Percentiles rank a stretch among this genome's conserved stretches.
Evolutionary conservation across 176 grass and related monocot species (phyloP).

Genomic region (Lolium perenne): DNA sequence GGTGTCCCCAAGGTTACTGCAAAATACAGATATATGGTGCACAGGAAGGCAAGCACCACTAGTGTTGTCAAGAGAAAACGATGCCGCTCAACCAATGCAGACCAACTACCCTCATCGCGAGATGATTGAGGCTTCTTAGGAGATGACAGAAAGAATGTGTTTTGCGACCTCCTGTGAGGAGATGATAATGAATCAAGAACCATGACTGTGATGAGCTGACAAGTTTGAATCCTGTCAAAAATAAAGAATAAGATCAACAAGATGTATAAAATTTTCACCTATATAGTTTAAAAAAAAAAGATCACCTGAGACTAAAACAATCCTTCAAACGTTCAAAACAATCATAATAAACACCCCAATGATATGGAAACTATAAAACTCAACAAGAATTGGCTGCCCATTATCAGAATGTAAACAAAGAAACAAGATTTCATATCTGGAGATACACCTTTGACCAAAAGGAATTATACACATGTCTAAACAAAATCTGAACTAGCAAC

Average conservation of each 20-base stretch:
- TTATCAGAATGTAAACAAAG: not conserved
- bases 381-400: not conserved
- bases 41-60: conserved; percentile 77
- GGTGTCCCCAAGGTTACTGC: conserved; percentile 70
- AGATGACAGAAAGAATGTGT: conserved; percentile 59
- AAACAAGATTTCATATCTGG: not conserved
- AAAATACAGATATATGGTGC: conserved; percentile 95
- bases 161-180: conserved; percentile 81
- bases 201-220: conserved; percentile 45
- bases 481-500: not conserved
- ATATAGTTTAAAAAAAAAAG: not conserved
- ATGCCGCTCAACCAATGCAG: conserved; percentile 74
- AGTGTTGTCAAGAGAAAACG: conserved; percentile 85
- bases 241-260: conserved; percentile 27
- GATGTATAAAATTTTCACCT: not conserved
- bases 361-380: not conserved
- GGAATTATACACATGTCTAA: not conserved
- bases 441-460: conserved; percentile 20
- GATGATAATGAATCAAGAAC: conserved; percentile 91
- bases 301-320: not conserved
- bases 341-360: not conserved
- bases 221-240: conserved; percentile 47
- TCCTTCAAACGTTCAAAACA: conserved; percentile 27
- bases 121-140: conserved; percentile 67
- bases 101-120: conserved; percentile 75